phyloP scores from a whole-genome alignment of 805 yeast genomes.

The Nakazawaea populi region DNA sequence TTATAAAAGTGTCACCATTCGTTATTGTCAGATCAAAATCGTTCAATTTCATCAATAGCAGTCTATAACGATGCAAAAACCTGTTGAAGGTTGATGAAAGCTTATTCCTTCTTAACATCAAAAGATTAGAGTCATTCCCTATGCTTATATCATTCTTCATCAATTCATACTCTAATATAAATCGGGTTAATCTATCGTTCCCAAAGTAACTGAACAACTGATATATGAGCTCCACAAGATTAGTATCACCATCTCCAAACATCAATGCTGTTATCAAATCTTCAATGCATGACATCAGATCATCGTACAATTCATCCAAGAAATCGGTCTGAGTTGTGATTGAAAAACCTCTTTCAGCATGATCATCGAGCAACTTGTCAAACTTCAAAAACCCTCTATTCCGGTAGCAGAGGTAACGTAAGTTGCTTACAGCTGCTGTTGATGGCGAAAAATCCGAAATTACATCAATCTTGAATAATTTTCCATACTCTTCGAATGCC shows the following conservation, averaged over 20 bases:
- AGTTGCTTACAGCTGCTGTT: conserved; percentile 66
- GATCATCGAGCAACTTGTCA: conserved; percentile 25
- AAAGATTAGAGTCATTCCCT: conserved; percentile 7
- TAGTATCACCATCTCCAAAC: conserved; percentile 63
- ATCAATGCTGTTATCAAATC: conserved; percentile 62
- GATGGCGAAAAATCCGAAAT: conserved; percentile 37
- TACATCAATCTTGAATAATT: conserved; percentile 64
- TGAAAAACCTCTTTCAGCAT: conserved; percentile 15
- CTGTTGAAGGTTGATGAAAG: background rate
- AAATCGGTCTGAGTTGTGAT: conserved; percentile 20
- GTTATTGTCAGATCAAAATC: background rate
- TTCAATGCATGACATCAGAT: conserved; percentile 33
- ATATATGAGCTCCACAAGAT: conserved; percentile 42
- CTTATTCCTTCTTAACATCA: conserved; percentile 5
- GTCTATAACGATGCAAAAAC: conserved; percentile 1
- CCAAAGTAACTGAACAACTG: conserved; percentile 47
- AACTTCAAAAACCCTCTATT: conserved; percentile 75
- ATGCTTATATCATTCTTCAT: conserved; percentile 30
- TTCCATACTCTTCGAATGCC: conserved; percentile 53
- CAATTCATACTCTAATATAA: conserved; percentile 53
- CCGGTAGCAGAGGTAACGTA: conserved; percentile 73
- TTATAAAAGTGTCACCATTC: conserved; percentile 1
- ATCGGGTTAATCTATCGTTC: conserved; percentile 43
- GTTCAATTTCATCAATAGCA: background rate
- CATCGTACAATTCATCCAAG: conserved; percentile 14